A percentile compares a stretch with the other conserved stretches of the same genome.
phyloP scores from a whole-genome alignment of 2,329 filamentous ascomycete species.

The Calycina herbarum region DNA sequence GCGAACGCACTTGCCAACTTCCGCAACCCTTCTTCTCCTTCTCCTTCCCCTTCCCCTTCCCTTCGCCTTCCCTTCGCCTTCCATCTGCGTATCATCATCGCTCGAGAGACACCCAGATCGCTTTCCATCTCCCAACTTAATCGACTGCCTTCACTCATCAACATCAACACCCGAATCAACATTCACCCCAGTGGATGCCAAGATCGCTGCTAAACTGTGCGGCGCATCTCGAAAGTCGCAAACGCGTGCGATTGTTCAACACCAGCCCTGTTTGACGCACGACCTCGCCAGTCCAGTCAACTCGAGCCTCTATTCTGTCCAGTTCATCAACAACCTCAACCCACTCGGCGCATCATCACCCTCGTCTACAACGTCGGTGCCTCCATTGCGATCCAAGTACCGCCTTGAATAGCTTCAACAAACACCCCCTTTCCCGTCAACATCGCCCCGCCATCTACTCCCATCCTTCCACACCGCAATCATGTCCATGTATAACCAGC shows the following conservation, averaged over 20 bases:
- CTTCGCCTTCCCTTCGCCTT: neutral
- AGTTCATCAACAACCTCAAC: neutral
- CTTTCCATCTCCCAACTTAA: too few relatives aligned
- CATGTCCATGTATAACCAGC: conserved; percentile 79
- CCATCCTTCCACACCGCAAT: conserved; percentile 10
- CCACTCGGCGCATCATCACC: neutral
- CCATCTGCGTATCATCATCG: neutral
- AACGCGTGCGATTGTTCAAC: conserved; percentile 19
- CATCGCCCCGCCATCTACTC: neutral
- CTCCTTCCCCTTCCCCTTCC: neutral
- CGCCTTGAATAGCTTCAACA: neutral
- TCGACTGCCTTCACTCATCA: neutral
- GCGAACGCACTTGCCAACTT: conserved; percentile 1
- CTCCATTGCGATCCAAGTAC: neutral
- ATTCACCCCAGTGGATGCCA: neutral
- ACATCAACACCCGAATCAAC: neutral
- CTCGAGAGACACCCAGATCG: neutral
- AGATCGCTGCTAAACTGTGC: conserved; percentile 7
- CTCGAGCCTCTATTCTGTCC: neutral
- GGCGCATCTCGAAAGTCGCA: conserved; percentile 14
- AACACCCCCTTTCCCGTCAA: neutral
- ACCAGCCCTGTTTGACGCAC: conserved; percentile 22
- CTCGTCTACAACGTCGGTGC: neutral
- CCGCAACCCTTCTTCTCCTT: neutral
- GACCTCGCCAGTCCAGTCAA: conserved; percentile 11